phyloP scores from a whole-genome alignment of 805 yeast species.

The Ogataea wickerhamii region DNA sequence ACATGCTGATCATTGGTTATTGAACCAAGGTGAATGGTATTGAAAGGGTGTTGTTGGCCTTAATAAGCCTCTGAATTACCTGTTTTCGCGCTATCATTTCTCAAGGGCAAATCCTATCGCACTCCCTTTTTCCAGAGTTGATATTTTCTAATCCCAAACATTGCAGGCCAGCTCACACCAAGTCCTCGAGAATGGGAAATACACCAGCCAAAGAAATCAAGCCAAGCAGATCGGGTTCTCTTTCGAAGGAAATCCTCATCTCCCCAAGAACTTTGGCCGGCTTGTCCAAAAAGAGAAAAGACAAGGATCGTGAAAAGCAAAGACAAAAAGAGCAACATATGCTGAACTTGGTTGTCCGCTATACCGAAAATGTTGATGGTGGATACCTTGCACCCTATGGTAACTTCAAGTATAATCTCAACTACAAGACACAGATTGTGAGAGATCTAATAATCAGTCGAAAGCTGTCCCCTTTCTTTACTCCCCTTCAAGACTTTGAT shows the following conservation, averaged over 20 bases:
- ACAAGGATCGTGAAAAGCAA: slow-evolving; percentile 53
- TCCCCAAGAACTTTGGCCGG: slow-evolving; percentile 19
- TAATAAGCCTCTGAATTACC: neutral
- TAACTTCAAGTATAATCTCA: slow-evolving; percentile 71
- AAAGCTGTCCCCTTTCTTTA: slow-evolving; percentile 81
- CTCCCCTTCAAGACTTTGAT: slow-evolving; percentile 81
- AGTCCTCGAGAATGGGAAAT: slow-evolving; percentile 21
- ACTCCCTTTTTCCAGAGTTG: too few relatives aligned
- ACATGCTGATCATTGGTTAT: too few relatives aligned
- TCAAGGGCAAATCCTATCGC: neutral
- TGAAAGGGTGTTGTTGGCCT: too few relatives aligned
- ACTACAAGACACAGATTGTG: slow-evolving; percentile 73
- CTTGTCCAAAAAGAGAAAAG: slow-evolving; percentile 31
- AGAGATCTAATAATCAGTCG: slow-evolving; percentile 65
- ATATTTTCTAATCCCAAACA: neutral
- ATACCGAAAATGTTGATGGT: slow-evolving; percentile 81
- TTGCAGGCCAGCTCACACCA: neutral
- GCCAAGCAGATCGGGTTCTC: slow-evolving; percentile 15
- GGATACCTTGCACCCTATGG: slow-evolving; percentile 93
- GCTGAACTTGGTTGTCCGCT: slow-evolving; percentile 53
- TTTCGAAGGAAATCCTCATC: slow-evolving; percentile 16
- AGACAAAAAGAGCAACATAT: slow-evolving; percentile 51
- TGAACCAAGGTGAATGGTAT: too few relatives aligned
- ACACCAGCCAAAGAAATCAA: slow-evolving; percentile 25
- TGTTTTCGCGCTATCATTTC: neutral